Evolutionary conservation across 495 filamentous ascomycete species (phyloP), one percentile per base, ranked within the genome.

Genomic region (Chlorociboria aeruginascens): DNA sequence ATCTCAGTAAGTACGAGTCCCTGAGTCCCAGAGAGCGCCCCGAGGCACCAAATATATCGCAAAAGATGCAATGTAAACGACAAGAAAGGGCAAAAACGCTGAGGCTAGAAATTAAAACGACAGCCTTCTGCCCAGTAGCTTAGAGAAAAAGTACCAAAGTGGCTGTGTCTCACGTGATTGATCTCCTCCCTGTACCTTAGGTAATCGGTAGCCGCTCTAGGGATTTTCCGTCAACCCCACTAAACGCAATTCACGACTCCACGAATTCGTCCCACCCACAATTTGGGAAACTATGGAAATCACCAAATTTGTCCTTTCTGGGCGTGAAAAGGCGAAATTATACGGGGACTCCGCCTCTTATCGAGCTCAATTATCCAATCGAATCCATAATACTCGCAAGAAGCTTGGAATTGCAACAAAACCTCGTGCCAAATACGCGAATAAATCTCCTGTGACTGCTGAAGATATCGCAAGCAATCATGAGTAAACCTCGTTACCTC

Each of bases 271-370:
- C 20, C 38, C 16, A 20, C 9, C 38, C 2, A 16, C 13, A 45
- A 12, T n/a, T 20, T 32, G 17, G 10, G 17, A 43, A 43, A 32
- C 16, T 12, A 97, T 99, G 92, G 89, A 97, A 47, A 83, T 97
- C 62, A 97, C 92, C 14, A 77, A 77, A 45, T 89, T 84, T 49
- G 72, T 97, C 46, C 76, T 85, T 58, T 77, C 79, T 37, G 75
- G 78, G 35, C 69, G 89, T 33, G 85, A 95, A 60, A 78, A 85
- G 57, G 86, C 82, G 6, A 77, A 95, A 37, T 75, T 94, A 7
- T 77, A 86, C 31, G 92, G 90, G 36, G 88, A 96, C 64, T 89
- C 95, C 68, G 79, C 77, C 64, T 82, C 82, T 29, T 96, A 97
- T 62, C 81, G 85, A 46, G 71, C 68, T 12, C 85, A 90, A 62